A percentile compares a stretch with the other conserved stretches of the same genome.
These are phyloP conservation scores for Calonectria ilicicola DNA, from an alignment of 2,329 filamentous ascomycete genomes.

Conservation along the genomic window DNA sequence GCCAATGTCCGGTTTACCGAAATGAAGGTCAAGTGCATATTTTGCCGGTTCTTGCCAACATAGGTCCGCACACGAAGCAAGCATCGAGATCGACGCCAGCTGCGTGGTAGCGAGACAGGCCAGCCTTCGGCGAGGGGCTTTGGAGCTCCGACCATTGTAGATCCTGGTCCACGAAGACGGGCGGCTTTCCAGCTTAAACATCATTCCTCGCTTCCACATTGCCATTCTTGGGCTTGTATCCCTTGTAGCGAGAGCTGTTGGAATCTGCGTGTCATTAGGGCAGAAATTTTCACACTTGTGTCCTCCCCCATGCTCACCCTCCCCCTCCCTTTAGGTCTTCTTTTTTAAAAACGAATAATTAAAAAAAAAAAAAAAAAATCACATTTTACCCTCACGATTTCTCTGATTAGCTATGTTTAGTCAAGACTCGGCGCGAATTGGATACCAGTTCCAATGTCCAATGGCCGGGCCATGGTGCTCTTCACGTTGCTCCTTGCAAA, in stretches of 20 bases:
- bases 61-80: constrained; percentile 8
- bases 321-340: neutral
- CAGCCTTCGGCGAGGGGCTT: constrained; percentile 1
- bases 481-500: constrained; percentile 5
- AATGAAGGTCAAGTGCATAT: constrained; percentile 17
- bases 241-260: neutral
- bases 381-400: neutral
- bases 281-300: neutral
- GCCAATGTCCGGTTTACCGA: constrained; percentile 14
- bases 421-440: neutral
- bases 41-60: constrained; percentile 2
- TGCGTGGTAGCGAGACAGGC: constrained; percentile 28
- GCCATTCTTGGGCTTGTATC: neutral
- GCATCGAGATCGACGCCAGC: constrained; percentile 28
- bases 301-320: neutral
- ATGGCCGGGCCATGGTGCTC: neutral
- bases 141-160: neutral
- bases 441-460: neutral
- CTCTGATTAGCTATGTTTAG: neutral
- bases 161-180: constrained; percentile 5
- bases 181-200: neutral
- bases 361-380: too few relatives aligned
- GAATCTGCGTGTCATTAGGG: neutral
- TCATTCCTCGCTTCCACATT: too few relatives aligned
- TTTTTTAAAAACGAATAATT: too few relatives aligned